phyloP scores from a whole-genome alignment of 2,329 filamentous ascomycete genomes.

The Hypoxylon sp. region DNA sequence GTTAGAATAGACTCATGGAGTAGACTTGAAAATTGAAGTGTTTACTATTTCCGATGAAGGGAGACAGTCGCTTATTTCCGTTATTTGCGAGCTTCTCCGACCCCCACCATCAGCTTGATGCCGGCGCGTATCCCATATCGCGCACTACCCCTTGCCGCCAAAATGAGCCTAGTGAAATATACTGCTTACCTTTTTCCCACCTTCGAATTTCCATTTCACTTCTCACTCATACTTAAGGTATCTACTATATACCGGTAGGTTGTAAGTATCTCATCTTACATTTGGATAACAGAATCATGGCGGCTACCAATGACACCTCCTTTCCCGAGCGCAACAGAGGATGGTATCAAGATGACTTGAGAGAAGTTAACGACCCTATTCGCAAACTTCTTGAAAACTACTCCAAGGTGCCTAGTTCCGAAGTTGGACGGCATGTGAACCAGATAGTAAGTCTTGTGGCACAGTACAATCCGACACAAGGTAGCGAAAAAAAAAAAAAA shows the following conservation, averaged over 20 bases:
- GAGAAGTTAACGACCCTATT: conserved; percentile 42
- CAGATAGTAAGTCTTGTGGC: conserved; percentile 34
- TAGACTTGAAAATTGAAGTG: neutral
- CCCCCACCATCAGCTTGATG: too few species aligned
- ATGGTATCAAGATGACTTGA: conserved; percentile 44
- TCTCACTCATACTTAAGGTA: neutral
- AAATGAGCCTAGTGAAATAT: too few species aligned
- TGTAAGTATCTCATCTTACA: too few species aligned
- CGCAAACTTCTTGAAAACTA: conserved; percentile 45
- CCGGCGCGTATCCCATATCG: too few species aligned
- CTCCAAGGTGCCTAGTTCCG: conserved; percentile 38
- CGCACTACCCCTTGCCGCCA: too few species aligned
- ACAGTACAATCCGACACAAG: neutral
- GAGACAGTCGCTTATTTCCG: neutral
- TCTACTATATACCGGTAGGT: too few species aligned
- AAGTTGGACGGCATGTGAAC: conserved; percentile 44
- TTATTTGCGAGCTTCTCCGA: neutral
- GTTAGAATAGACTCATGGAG: conserved; percentile 17
- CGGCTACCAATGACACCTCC: conserved; percentile 38
- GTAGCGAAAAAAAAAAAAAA: neutral
- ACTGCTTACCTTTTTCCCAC: neutral
- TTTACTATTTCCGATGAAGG: neutral
- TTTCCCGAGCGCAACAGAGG: conserved; percentile 33
- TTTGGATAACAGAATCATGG: conserved; percentile 26
- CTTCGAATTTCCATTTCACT: neutral